These are phyloP conservation scores for Phyllosticta citribraziliensis DNA, from an alignment of 2,329 filamentous ascomycete genomes.

Conservation along the genomic window DNA sequence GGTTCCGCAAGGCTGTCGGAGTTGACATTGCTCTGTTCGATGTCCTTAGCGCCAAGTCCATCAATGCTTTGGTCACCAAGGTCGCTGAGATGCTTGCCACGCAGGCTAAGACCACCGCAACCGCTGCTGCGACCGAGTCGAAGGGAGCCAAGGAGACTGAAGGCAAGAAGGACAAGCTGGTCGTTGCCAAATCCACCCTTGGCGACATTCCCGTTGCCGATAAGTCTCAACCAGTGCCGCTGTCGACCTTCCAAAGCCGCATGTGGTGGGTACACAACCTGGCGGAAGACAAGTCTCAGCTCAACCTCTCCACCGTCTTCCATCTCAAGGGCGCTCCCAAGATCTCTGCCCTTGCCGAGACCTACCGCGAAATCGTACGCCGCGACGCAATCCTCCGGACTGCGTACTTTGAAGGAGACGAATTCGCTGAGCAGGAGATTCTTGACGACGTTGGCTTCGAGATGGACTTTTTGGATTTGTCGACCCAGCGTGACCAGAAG, in stretches of 20 bases:
- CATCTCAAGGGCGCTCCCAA: constrained; percentile 14
- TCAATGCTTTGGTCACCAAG: constrained; percentile 1
- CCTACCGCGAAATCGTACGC: constrained; percentile 13
- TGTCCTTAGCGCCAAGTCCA: constrained; percentile 24
- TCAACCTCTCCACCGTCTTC: constrained; percentile 15
- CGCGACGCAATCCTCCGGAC: constrained; percentile 16
- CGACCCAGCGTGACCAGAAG: constrained; percentile 11
- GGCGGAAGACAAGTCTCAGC: constrained; percentile 14
- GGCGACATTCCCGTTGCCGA: not conserved
- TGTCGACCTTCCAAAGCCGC: constrained; percentile 19
- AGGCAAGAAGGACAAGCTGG: not conserved
- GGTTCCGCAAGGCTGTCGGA: constrained; percentile 21
- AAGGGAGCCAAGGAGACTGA: not conserved
- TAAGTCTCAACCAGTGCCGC: constrained; percentile 12
- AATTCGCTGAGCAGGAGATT: constrained; percentile 17
- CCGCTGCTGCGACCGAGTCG: not conserved
- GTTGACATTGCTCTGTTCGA: constrained; percentile 40
- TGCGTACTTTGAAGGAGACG: constrained; percentile 17
- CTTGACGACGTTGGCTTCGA: constrained; percentile 12
- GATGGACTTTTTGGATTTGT: constrained; percentile 14
- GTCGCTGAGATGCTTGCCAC: not conserved
- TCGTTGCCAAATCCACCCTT: not conserved
- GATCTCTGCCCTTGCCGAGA: constrained; percentile 9
- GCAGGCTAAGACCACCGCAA: not conserved
- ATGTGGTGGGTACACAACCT: constrained; percentile 19